These are phyloP conservation scores for Withania somnifera DNA, from an alignment of 305 asterid species.

Conservation along the genomic window DNA sequence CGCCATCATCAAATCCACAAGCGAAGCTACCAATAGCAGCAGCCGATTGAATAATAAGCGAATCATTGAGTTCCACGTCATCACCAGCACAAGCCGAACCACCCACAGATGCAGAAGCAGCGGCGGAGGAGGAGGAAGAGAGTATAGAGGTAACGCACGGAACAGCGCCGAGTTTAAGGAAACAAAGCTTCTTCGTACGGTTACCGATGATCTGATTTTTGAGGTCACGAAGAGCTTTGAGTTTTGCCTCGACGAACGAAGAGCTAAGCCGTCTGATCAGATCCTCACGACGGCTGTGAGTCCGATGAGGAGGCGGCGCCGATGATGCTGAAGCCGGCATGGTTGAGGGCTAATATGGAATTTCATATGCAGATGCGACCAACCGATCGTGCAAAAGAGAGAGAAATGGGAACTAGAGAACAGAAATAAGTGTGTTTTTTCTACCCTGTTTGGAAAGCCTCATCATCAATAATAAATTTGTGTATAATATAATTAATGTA, in stretches of 20 bases:
- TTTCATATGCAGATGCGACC: constrained; percentile 4
- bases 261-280: constrained; percentile 51
- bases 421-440: neutral
- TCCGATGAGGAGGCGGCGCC: constrained; percentile 26
- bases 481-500: too few relatives aligned
- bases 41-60: constrained; percentile 62
- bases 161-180: constrained; percentile 80
- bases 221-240: constrained; percentile 65
- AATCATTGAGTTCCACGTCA: constrained; percentile 33
- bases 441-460: too few relatives aligned
- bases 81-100: too few relatives aligned
- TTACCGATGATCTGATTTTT: constrained; percentile 93
- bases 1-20: constrained; percentile 82
- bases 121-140: constrained; percentile 28
- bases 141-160: constrained; percentile 54
- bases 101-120: neutral
- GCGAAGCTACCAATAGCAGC: constrained; percentile 95
- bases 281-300: constrained; percentile 50
- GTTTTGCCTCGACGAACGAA: constrained; percentile 34
- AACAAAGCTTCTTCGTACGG: constrained; percentile 72
- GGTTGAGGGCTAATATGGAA: constrained; percentile 8
- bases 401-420: too few relatives aligned
- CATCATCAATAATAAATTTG: too few relatives aligned
- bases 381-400: neutral
- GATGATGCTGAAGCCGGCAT: constrained; percentile 58